These are phyloP conservation scores for Sarcocystis neurona DNA, from an alignment of 169 alveolate genomes.

Conservation along the genomic window DNA sequence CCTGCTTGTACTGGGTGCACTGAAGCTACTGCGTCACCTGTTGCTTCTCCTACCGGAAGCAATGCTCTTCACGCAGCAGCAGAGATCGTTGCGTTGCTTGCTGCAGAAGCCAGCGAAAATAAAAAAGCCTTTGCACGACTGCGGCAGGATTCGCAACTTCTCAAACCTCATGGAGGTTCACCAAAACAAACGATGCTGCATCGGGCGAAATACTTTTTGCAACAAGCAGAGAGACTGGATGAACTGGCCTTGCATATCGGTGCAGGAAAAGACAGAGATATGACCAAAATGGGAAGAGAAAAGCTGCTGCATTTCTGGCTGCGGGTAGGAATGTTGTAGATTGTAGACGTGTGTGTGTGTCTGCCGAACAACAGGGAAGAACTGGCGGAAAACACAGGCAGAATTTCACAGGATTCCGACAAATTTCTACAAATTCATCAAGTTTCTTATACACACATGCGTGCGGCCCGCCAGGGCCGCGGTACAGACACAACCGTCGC, in stretches of 20 bases:
- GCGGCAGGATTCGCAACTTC: neutral
- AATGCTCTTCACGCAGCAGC: too few relatives aligned
- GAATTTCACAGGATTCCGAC: too few relatives aligned
- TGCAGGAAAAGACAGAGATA: conserved; percentile 11
- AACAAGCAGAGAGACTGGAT: conserved; percentile 11
- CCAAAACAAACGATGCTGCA: neutral
- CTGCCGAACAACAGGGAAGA: too few relatives aligned
- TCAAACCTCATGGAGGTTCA: neutral
- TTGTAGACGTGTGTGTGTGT: too few relatives aligned
- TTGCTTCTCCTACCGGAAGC: too few relatives aligned
- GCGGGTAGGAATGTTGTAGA: conserved; percentile 7
- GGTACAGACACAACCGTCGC: neutral
- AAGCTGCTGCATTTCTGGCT: conserved; percentile 22
- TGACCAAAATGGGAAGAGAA: conserved; percentile 7
- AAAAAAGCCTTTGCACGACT: neutral
- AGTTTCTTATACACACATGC: too few relatives aligned
- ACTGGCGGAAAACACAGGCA: too few relatives aligned
- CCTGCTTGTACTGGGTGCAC: too few relatives aligned
- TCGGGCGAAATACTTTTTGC: neutral
- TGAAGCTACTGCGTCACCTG: too few relatives aligned
- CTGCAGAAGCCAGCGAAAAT: neutral
- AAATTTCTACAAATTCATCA: too few relatives aligned
- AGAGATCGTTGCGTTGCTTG: neutral
- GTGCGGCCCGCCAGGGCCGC: too few relatives aligned
- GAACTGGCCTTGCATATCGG: conserved; percentile 11